Evolutionary conservation across 176 grass and related monocot genomes (phyloP).

Genomic region (Ananas comosus): DNA sequence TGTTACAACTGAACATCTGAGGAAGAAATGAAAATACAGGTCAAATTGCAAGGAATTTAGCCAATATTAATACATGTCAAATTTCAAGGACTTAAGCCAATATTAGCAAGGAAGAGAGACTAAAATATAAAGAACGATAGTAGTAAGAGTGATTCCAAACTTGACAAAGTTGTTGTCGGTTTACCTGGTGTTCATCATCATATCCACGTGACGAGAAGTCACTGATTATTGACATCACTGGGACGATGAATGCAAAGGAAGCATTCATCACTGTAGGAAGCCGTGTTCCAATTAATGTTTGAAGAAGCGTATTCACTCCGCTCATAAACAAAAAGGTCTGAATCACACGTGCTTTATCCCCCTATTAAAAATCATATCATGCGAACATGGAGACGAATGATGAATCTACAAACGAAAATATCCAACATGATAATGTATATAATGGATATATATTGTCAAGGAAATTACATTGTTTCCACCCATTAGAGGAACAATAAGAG

Average conservation of each 20-base stretch:
- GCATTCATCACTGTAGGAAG: conserved; percentile 88
- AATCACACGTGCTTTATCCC: conserved; percentile 91
- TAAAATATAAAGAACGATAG: background rate
- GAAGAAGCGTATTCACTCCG: conserved; percentile 88
- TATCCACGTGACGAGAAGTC: conserved; percentile 28
- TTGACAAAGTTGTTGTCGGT: conserved; percentile 14
- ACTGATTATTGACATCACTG: conserved; percentile 77
- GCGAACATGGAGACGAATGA: conserved; percentile 10
- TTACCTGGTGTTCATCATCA: conserved; percentile 50
- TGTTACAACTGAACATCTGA: too few relatives aligned
- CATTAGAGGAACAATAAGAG: conserved; percentile 80
- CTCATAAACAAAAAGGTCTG: conserved; percentile 84
- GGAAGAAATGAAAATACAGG: too few relatives aligned
- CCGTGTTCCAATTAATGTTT: conserved; percentile 76
- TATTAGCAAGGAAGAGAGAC: too few relatives aligned
- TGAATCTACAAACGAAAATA: conserved; percentile 2
- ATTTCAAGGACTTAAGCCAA: too few relatives aligned
- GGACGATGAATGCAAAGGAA: conserved; percentile 81
- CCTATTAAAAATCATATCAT: conserved; percentile 31
- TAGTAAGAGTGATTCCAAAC: background rate
- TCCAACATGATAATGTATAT: conserved; percentile 8
- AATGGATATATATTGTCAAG: conserved; percentile 2
- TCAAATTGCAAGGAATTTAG: too few relatives aligned
- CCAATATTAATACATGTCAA: too few relatives aligned
- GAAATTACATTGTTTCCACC: conserved; percentile 64